These are phyloP conservation scores for Apiospora koreana DNA, from an alignment of 2,329 filamentous ascomycete species.

Conservation along the genomic window DNA sequence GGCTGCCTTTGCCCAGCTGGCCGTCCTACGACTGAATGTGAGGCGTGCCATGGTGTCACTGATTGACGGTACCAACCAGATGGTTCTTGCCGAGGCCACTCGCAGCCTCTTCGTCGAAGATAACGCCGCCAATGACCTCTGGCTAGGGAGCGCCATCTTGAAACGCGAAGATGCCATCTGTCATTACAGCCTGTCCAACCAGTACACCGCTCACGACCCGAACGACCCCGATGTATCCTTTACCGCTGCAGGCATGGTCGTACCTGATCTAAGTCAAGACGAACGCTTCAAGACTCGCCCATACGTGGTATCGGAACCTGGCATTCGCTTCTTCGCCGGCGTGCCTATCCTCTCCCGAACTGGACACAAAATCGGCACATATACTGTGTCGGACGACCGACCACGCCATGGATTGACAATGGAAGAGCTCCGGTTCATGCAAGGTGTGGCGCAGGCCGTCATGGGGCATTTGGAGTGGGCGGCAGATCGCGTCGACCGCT, in stretches of 20 bases:
- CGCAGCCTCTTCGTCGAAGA: constrained; percentile 38
- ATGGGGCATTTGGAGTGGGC: constrained; percentile 64
- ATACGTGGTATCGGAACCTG: constrained; percentile 33
- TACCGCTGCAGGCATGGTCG: constrained; percentile 28
- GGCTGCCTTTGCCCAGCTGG: constrained; percentile 52
- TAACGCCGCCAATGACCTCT: constrained; percentile 32
- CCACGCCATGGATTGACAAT: constrained; percentile 50
- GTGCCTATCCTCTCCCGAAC: constrained; percentile 60
- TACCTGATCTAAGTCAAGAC: constrained; percentile 33
- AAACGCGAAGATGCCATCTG: constrained; percentile 36
- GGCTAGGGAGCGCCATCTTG: constrained; percentile 34
- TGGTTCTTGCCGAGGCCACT: constrained; percentile 54
- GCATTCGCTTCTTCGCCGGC: constrained; percentile 39
- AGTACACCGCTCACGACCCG: constrained; percentile 26
- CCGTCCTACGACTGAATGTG: constrained; percentile 34
- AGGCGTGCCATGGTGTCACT: constrained; percentile 9
- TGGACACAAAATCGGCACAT: constrained; percentile 59
- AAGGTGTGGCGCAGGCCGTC: constrained; percentile 55
- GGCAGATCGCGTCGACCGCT: constrained; percentile 51
- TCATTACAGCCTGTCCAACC: constrained; percentile 27
- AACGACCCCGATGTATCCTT: constrained; percentile 17
- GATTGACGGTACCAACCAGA: constrained; percentile 45
- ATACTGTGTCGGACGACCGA: constrained; percentile 60
- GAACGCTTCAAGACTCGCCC: constrained; percentile 33
- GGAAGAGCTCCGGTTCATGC: constrained; percentile 53